Base-by-base conservation (phyloP, 441 rosid genomes). In the Adansonia rubrostipa region DNA sequence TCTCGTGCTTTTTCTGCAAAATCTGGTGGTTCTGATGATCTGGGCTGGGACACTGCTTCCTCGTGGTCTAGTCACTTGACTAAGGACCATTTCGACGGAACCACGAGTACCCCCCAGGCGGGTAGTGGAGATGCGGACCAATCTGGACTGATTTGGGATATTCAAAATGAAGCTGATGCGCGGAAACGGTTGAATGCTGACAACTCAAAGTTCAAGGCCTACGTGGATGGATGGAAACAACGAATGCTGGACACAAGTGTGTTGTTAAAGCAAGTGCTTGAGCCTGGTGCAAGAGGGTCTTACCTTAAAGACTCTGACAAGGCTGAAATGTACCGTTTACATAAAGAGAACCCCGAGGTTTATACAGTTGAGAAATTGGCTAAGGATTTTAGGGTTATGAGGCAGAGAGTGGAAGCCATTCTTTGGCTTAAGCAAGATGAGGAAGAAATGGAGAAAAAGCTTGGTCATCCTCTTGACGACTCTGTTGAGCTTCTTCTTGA, bases 321-420 rank as follows among this genome's bases (percentile, higher is more conserved):
- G 90, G 87, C 92, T 20, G 93, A 93, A 89, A 95, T 93, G 93
- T 91, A 95, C n/a, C 87, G 91, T 33, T 84, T 92, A 84, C 97
- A 92, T 78, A 92, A 93, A 82, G 84, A 93, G 86, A 87, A 91
- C 79, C 97, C 96, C 1, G 97, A 89, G 83, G 90, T 87, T 1
- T 88, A 95, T 81, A 91, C 95, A 0, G 77, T 93, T 76, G 92
- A 89, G 84, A 91, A 80, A 84, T 91, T 93, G 81, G 94, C 98
- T 8, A 95, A 92, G 80, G 97, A 93, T 82, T 93, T 85, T 71
- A 89, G 95, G 88, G 88, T 95, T 45, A 91, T 92, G 97, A 90
- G 98, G 82, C 98, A 95, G 87, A 87, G 96, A 77, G 98, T 95
- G 57, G 97, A 93, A 63, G 96, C 98, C 15, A 90, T 95, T 82